Percentiles rank a stretch among this genome's conserved stretches.
Evolutionary conservation across 768 basidiomycete genomes (phyloP).

Genomic region (Termitomyces sp.): DNA sequence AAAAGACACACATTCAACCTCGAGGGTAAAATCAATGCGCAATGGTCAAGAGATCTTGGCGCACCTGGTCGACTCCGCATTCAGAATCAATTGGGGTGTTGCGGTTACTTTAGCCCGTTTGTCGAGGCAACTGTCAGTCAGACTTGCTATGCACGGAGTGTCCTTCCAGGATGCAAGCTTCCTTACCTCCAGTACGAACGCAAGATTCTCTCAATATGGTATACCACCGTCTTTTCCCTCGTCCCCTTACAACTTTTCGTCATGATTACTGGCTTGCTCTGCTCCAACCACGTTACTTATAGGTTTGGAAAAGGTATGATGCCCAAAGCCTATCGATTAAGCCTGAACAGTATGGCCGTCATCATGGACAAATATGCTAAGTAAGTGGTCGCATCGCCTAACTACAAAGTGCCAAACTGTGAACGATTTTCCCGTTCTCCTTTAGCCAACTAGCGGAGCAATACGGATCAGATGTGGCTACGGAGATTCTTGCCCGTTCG

Average conservation of each 20-base stretch:
- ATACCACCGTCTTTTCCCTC: slow-evolving; percentile 54
- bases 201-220: slow-evolving; percentile 55
- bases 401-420: background rate
- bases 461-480: slow-evolving; percentile 61
- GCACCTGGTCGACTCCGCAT: slow-evolving; percentile 56
- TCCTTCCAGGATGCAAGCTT: slow-evolving; percentile 70
- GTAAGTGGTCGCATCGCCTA: slow-evolving; percentile 30
- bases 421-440: background rate
- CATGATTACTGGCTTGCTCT: slow-evolving; percentile 61
- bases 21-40: slow-evolving; percentile 73
- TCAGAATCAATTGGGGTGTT: slow-evolving; percentile 73
- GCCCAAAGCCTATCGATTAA: slow-evolving; percentile 77
- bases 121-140: slow-evolving; percentile 72
- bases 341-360: slow-evolving; percentile 67
- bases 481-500: slow-evolving; percentile 52
- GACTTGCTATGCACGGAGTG: slow-evolving; percentile 68
- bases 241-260: slow-evolving; percentile 63
- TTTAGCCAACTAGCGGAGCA: slow-evolving; percentile 67
- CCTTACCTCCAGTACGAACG: slow-evolving; percentile 56
- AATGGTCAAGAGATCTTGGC: slow-evolving; percentile 66
- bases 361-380: slow-evolving; percentile 84
- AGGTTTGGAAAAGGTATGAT: slow-evolving; percentile 87
- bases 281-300: slow-evolving; percentile 82
- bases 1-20: slow-evolving; percentile 71
- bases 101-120: slow-evolving; percentile 77